Conservation (phyloP, 345 rosid species). For the Populus simonii region DNA sequence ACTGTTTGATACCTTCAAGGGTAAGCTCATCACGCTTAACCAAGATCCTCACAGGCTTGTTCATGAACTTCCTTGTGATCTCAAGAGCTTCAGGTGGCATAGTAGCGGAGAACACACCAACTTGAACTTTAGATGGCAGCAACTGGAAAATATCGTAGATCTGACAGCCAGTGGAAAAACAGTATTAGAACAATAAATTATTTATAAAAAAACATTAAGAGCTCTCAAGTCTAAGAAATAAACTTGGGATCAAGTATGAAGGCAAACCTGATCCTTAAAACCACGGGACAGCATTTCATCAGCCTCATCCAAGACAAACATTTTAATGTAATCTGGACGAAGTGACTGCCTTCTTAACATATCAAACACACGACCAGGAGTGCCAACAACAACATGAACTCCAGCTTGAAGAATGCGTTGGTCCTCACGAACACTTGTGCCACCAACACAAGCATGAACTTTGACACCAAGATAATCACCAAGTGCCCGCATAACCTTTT, state of each 20-base stretch:
- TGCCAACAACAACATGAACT: conserved; percentile 94
- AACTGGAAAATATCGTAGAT: conserved; percentile 33
- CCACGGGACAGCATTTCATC: conserved; percentile 98
- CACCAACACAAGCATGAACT: conserved; percentile 96
- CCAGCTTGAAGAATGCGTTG: conserved; percentile 88
- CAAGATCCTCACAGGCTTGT: conserved; percentile 36
- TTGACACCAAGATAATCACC: conserved; percentile 90
- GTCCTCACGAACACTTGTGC: conserved; percentile 93
- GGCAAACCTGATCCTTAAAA: conserved; percentile 81
- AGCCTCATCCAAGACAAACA: conserved; percentile 93
- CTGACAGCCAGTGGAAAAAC: conserved; percentile 7
- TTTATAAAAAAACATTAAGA: background rate
- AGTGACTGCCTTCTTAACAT: conserved; percentile 88
- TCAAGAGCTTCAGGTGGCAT: conserved; percentile 37
- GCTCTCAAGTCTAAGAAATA: background rate
- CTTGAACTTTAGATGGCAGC: conserved; percentile 30
- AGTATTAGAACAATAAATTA: background rate
- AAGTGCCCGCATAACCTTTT: conserved; percentile 92
- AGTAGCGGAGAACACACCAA: conserved; percentile 32
- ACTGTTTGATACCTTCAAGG: conserved; percentile 33
- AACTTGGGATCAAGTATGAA: background rate
- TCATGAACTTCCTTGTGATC: conserved; percentile 33
- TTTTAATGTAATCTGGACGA: conserved; percentile 68
- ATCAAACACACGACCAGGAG: conserved; percentile 97
- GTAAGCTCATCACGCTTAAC: conserved; percentile 36